Evolutionary conservation across 1,139 yeast species (phyloP), one percentile per base, ranked within the genome.

Genomic region (Scheffersomyces cryptocercus): DNA sequence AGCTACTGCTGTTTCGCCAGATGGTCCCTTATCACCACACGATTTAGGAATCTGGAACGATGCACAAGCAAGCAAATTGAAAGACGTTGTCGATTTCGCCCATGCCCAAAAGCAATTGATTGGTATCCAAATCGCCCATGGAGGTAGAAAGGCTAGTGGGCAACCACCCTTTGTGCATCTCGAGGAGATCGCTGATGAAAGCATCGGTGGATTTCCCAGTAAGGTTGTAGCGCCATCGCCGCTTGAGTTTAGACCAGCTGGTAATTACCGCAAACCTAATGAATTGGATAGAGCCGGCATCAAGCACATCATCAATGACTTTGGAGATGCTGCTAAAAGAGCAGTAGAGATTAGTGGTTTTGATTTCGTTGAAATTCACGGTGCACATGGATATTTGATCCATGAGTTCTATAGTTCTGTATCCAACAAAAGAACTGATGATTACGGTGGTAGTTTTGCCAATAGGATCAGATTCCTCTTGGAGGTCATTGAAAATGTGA

Each of bases 121-220:
- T 45, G 86, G 84, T 30, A 63, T 79, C 41, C 86, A 81, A 58
- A 38, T 81, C 24, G 75, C 72, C 12, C 85, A 81, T 54, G 80
- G 78, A 30, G 85, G 85, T 35, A 72, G 84, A 55, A 78, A 77
- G 52, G 73, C 79, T 0, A 61, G 69, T 39, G 60, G 63, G 35
- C 65, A 73, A 16, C 70, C 77, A 16, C 60, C 55, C 44, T 63
- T 57, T 46, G 52, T 59, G 30, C 64, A 67, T 46, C 56, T 68
- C 40, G 72, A 67, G 42, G 69, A 65, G 33, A 55, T 58, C 37
- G 67, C 62, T 5, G 64, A 61, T 15, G 54, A 51, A 32, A 59
- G 61, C 5, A 62, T 65, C 35, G 67, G 69, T 40, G 79, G 82
- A 5, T 77, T 73, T 71, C 65, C 67, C 3, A 70, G 67, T 14